Evolutionary conservation across 768 basidiomycete species (phyloP), one percentile per base, ranked within the genome.

Genomic region (Russula earlei): DNA sequence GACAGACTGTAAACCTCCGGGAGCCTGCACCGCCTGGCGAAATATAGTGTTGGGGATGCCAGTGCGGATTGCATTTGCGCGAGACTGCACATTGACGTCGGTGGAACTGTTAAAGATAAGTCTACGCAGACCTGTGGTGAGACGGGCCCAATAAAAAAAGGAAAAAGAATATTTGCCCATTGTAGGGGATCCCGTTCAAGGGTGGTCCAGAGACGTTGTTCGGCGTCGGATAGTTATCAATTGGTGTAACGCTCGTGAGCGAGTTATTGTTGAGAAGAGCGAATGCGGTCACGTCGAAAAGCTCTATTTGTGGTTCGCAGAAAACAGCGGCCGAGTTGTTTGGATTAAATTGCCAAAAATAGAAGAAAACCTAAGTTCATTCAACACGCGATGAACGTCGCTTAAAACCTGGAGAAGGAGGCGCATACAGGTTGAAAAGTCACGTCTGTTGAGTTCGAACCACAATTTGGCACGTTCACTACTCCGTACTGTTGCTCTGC

Each of bases 341-440:
- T 17, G 60, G 48, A 31, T 59, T 60, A 6, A 53, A 55, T 51
- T 77, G 71, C 65, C 74, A 84, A 65, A 67, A 84, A 83, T 84
- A 87, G 62, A 85, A 87, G 70, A 85, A 75, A 41, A 85, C 81
- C 57, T 58, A 48, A n/a, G n/a, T n/a, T n/a, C n/a, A n/a, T n/a
- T n/a, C n/a, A n/a, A n/a, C n/a, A n/a, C n/a, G n/a, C n/a, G n/a
- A n/a, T n/a, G n/a, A n/a, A n/a, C n/a, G n/a, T n/a, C n/a, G n/a
- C n/a, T n/a, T n/a, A n/a, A n/a, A n/a, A n/a, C n/a, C n/a, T n/a
- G n/a, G 43, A 17, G 14, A 41, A 31, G n/a, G 24, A 44, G 20
- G 15, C 57, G 12, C 42, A 58, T n/a, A n/a, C 57, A 8, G 84
- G 82, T 34, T 73, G 76, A 56, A 75, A 74, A 22, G 62, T 59